A percentile compares a stretch with the other conserved stretches of the same genome.
Evolutionary conservation across 441 rosid genomes (phyloP).

Genomic region (Populus hybrid): DNA sequence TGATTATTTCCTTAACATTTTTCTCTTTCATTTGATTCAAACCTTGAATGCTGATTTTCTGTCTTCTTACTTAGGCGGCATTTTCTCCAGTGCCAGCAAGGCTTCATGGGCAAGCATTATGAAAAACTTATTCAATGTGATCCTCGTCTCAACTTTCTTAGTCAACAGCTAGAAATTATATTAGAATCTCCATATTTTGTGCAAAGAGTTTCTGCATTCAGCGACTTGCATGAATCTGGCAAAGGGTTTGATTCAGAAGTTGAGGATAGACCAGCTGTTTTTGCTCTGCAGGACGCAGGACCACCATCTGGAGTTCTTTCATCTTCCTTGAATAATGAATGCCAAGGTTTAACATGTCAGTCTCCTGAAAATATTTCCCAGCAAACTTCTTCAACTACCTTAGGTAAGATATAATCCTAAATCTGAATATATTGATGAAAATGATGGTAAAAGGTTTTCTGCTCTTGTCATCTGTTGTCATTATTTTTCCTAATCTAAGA

Average conservation of each 20-base stretch:
- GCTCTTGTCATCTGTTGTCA: not conserved
- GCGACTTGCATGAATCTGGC: conserved; percentile 28
- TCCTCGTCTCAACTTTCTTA: conserved; percentile 51
- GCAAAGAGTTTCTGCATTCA: conserved; percentile 21
- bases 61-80: conserved; percentile 34
- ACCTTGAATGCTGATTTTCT: not conserved
- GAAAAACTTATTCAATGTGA: conserved; percentile 65
- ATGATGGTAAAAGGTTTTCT: not conserved
- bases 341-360: conserved; percentile 23
- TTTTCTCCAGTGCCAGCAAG: conserved; percentile 51
- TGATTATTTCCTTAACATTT: not conserved
- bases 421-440: not conserved
- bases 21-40: not conserved
- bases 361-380: conserved; percentile 25
- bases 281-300: conserved; percentile 29
- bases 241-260: conserved; percentile 21
- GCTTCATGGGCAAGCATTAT: conserved; percentile 49
- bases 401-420: conserved; percentile 36
- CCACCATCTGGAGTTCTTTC: conserved; percentile 34
- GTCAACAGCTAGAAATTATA: conserved; percentile 43
- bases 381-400: conserved; percentile 36
- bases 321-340: conserved; percentile 31
- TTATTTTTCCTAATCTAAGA: not conserved
- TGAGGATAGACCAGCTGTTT: conserved; percentile 30
- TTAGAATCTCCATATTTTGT: conserved; percentile 50